A percentile compares a stretch with the other conserved stretches of the same genome.
Conservation (phyloP, 2,329 filamentous ascomycete species). For the Penicillium sp. region DNA sequence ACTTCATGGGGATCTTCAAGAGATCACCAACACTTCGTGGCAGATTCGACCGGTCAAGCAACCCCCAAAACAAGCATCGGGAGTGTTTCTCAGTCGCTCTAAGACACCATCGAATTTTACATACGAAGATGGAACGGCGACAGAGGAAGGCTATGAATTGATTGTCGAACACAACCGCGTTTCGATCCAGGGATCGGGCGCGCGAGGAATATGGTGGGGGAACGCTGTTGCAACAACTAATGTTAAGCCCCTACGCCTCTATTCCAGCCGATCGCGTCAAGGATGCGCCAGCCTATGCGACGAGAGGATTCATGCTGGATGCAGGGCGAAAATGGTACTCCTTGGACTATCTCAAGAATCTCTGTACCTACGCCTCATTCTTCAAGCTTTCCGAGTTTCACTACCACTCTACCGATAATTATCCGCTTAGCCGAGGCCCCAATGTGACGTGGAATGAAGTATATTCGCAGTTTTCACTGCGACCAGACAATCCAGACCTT, state of each 20-base stretch:
- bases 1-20: slow-evolving; percentile 54
- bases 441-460: slow-evolving; percentile 56
- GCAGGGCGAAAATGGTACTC: slow-evolving; percentile 64
- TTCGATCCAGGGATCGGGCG: slow-evolving; percentile 59
- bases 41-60: slow-evolving; percentile 47
- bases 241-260: slow-evolving; percentile 45
- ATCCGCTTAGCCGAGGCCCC: slow-evolving; percentile 57
- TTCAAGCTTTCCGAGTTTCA: slow-evolving; percentile 68
- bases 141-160: slow-evolving; percentile 59
- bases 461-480: slow-evolving; percentile 63
- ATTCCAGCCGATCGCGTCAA: slow-evolving; percentile 52
- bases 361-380: slow-evolving; percentile 66
- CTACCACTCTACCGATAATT: slow-evolving; percentile 64
- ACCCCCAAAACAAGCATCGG: slow-evolving; percentile 42
- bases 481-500: slow-evolving; percentile 56
- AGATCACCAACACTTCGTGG: slow-evolving; percentile 52
- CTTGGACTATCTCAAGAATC: slow-evolving; percentile 59
- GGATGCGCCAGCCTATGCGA: slow-evolving; percentile 60
- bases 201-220: slow-evolving; percentile 65
- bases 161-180: slow-evolving; percentile 46
- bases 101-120: slow-evolving; percentile 38
- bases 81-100: slow-evolving; percentile 52
- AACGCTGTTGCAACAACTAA: slow-evolving; percentile 59
- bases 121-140: slow-evolving; percentile 56
- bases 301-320: slow-evolving; percentile 60